Evolutionary conservation across 2,329 filamentous ascomycete genomes (phyloP).

Genomic region (Colletotrichum costaricense): DNA sequence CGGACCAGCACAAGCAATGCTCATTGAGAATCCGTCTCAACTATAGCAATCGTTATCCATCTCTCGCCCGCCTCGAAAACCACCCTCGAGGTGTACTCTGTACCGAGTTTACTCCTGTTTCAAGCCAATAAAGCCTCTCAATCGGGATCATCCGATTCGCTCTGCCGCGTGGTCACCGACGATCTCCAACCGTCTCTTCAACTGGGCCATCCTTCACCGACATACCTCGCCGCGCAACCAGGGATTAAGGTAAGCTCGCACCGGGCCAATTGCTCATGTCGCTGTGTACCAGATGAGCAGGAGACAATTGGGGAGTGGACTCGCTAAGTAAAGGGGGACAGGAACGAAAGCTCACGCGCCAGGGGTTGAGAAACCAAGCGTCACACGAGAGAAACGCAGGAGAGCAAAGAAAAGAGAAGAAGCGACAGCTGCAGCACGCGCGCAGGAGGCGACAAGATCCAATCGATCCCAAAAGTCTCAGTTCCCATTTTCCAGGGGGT

Average conservation of each 20-base stretch:
- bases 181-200: slow-evolving; percentile 19
- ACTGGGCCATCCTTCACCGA: slow-evolving; percentile 15
- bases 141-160: slow-evolving; percentile 7
- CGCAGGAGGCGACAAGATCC: slow-evolving; percentile 25
- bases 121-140: neutral
- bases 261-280: neutral
- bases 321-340: slow-evolving; percentile 16
- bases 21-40: slow-evolving; percentile 19
- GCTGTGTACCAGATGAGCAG: neutral
- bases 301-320: neutral
- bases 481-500: slow-evolving; percentile 16
- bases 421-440: neutral
- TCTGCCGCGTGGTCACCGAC: slow-evolving; percentile 11
- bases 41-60: neutral
- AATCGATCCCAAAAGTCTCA: slow-evolving; percentile 28
- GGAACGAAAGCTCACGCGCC: neutral
- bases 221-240: neutral
- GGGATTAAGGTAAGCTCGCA: slow-evolving; percentile 17
- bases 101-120: neutral
- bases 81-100: neutral
- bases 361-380: slow-evolving; percentile 12
- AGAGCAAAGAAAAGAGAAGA: neutral
- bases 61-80: neutral
- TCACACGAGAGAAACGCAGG: neutral
- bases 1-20: slow-evolving; percentile 17